phyloP scores from a whole-genome alignment of 164 flowering plant species.

The Magnolia officinalis region DNA sequence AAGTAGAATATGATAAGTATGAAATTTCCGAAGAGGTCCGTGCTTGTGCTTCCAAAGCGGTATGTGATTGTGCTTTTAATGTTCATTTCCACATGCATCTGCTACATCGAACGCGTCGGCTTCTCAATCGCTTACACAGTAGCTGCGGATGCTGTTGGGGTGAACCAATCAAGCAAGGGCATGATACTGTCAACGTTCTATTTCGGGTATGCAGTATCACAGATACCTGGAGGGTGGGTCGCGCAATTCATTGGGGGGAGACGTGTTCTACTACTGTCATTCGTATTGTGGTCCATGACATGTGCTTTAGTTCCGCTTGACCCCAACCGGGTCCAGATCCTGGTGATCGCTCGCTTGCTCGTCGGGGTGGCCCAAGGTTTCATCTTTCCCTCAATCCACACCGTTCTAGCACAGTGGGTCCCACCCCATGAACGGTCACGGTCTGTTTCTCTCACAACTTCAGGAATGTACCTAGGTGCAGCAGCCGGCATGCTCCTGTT shows the following conservation, averaged over 20 bases:
- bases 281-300: slow-evolving; percentile 75
- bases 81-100: slow-evolving; percentile 72
- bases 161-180: slow-evolving; percentile 79
- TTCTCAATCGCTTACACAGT: slow-evolving; percentile 85
- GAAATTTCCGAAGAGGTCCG: slow-evolving; percentile 55
- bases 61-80: slow-evolving; percentile 74
- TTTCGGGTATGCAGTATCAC: slow-evolving; percentile 86
- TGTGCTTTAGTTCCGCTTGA: slow-evolving; percentile 76
- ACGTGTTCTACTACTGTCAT: slow-evolving; percentile 76
- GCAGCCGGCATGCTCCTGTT: slow-evolving; percentile 81
- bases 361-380: slow-evolving; percentile 97
- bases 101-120: slow-evolving; percentile 89
- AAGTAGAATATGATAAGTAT: slow-evolving; percentile 7
- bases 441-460: slow-evolving; percentile 85
- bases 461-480: slow-evolving; percentile 95
- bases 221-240: slow-evolving; percentile 92
- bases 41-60: slow-evolving; percentile 73
- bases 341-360: slow-evolving; percentile 76
- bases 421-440: slow-evolving; percentile 91
- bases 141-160: slow-evolving; percentile 84
- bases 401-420: slow-evolving; percentile 95
- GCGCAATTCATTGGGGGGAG: slow-evolving; percentile 85
- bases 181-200: slow-evolving; percentile 78
- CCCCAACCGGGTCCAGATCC: slow-evolving; percentile 43
- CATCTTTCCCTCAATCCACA: slow-evolving; percentile 91